Evolutionary conservation across 2,329 filamentous ascomycete genomes (phyloP).

Genomic region (Apiospora marii): DNA sequence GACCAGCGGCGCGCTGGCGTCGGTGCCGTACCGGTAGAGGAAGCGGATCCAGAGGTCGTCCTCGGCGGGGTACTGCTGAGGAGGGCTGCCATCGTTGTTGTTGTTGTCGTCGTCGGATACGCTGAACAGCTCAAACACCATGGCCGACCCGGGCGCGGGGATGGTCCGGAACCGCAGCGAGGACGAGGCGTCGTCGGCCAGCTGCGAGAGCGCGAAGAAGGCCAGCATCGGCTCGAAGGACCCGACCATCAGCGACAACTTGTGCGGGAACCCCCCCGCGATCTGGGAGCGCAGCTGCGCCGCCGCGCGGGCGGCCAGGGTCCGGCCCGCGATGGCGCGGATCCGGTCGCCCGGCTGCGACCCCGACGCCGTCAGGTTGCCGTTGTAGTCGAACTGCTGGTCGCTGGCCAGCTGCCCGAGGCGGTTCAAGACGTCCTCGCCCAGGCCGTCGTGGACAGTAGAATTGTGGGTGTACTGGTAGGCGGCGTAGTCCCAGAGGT

Average conservation of each 20-base stretch:
- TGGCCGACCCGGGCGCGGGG: constrained; percentile 75
- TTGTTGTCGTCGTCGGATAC: constrained; percentile 40
- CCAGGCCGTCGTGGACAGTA: constrained; percentile 50
- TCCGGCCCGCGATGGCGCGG: constrained; percentile 61
- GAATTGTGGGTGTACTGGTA: constrained; percentile 62
- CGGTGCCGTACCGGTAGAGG: constrained; percentile 59
- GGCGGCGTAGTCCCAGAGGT: constrained; percentile 63
- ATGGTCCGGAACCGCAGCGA: constrained; percentile 56
- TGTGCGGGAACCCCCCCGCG: constrained; percentile 48
- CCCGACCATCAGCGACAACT: constrained; percentile 62
- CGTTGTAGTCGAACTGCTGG: constrained; percentile 67
- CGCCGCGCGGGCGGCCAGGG: constrained; percentile 55
- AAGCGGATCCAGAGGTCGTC: constrained; percentile 62
- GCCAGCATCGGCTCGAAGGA: constrained; percentile 62
- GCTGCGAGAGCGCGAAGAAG: constrained; percentile 59
- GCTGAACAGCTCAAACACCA: constrained; percentile 75
- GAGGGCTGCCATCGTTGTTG: neutral
- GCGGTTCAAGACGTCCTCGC: constrained; percentile 54
- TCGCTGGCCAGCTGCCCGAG: constrained; percentile 70
- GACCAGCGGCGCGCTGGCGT: constrained; percentile 43
- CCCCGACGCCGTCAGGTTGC: constrained; percentile 67
- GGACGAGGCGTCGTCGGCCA: constrained; percentile 55
- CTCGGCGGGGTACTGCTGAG: constrained; percentile 36
- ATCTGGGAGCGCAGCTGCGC: constrained; percentile 53
- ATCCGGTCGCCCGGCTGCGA: constrained; percentile 47